Conservation (phyloP, 2,329 filamentous ascomycete species). For the Podosphaera aphanis region DNA sequence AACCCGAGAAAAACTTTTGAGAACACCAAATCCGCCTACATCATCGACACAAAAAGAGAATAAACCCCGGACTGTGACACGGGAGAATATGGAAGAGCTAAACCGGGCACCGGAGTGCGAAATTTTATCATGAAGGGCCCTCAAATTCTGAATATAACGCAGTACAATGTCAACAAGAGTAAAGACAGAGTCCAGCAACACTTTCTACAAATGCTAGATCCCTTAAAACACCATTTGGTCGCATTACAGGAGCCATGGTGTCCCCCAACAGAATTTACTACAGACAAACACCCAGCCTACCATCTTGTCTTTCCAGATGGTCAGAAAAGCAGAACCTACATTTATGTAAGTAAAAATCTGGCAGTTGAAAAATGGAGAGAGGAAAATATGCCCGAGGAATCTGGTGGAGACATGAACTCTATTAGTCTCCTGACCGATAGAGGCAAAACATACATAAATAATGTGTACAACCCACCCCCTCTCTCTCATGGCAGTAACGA, state of each 20-base stretch:
- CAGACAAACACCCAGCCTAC: not conserved
- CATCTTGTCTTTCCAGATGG: not conserved
- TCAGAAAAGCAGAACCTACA: not conserved
- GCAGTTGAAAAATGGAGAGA: not conserved
- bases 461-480: too few species aligned
- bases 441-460: too few species aligned
- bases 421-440: too few species aligned
- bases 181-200: not conserved
- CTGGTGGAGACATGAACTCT: too few species aligned
- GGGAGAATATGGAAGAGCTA: too few species aligned
- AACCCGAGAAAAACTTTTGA: too few species aligned
- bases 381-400: too few species aligned
- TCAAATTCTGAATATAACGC: not conserved
- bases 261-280: not conserved
- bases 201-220: not conserved
- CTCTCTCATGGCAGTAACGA: too few species aligned
- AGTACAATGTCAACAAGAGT: not conserved
- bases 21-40: not conserved
- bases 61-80: not conserved
- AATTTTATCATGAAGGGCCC: not conserved
- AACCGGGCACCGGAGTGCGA: not conserved
- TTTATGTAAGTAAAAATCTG: not conserved
- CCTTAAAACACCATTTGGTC: not conserved
- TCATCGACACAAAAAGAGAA: not conserved
- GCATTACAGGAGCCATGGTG: not conserved